A percentile compares a stretch with the other conserved stretches of the same genome.
Conservation (phyloP, 2,329 filamentous ascomycete genomes). For the Fusarium veterinarium region DNA sequence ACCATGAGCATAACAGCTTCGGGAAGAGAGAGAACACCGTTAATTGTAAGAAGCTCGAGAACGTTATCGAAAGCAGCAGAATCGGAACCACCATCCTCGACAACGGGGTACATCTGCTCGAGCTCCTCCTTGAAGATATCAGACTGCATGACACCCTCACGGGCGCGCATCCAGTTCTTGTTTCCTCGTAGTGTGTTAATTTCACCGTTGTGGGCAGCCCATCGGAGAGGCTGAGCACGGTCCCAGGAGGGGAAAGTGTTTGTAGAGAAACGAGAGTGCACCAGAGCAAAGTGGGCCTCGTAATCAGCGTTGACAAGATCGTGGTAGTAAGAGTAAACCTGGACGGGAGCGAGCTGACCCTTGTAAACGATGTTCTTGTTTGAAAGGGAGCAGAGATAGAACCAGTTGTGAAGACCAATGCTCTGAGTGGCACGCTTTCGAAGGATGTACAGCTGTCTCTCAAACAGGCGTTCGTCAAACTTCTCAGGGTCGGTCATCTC, state of each 20-base stretch:
- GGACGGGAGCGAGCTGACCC: constrained; percentile 91
- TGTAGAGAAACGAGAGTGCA: constrained; percentile 97
- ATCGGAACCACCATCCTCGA: constrained; percentile 96
- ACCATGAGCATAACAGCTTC: constrained; percentile 99
- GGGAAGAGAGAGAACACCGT: constrained; percentile 92
- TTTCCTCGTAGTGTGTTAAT: constrained; percentile 98
- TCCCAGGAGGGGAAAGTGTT: constrained; percentile 99
- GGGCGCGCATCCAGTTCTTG: constrained; percentile 99
- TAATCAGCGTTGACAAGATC: constrained; percentile 97
- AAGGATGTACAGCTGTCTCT: constrained; percentile 92
- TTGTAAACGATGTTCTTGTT: constrained; percentile 99
- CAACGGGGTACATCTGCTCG: constrained; percentile 89
- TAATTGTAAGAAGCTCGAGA: constrained; percentile 91
- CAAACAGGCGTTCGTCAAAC: constrained; percentile 88
- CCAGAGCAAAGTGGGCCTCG: constrained; percentile 95
- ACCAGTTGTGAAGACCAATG: constrained; percentile 97
- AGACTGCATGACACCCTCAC: constrained; percentile 94
- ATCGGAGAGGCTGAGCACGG: constrained; percentile 92
- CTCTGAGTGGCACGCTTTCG: constrained; percentile 95
- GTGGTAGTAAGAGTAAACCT: constrained; percentile 98
- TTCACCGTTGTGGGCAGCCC: constrained; percentile 98
- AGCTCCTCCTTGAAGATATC: constrained; percentile 93
- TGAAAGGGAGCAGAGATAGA: constrained; percentile 95
- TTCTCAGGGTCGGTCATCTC: constrained; percentile 80
- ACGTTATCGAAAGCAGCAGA: constrained; percentile 98